These are phyloP conservation scores for Hyaloscypha variabilis DNA, from an alignment of 495 filamentous ascomycete genomes.

Conservation along the genomic window DNA sequence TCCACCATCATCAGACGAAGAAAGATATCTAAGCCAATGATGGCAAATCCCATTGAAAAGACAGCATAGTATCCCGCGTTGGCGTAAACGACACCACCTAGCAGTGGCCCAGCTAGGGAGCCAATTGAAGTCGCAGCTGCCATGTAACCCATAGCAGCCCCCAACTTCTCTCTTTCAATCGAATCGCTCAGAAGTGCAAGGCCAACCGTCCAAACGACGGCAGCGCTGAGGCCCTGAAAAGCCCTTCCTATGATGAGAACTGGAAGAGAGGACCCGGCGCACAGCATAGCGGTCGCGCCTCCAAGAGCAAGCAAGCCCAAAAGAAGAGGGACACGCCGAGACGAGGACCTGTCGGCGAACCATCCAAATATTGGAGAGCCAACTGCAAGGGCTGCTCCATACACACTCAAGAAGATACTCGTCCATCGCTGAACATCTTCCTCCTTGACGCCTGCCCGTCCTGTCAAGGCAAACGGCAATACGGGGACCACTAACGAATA, in stretches of 20 bases:
- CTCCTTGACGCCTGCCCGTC: slow-evolving; percentile 58
- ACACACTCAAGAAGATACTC: slow-evolving; percentile 76
- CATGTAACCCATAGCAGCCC: slow-evolving; percentile 76
- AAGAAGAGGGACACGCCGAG: slow-evolving; percentile 69
- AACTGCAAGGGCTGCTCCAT: slow-evolving; percentile 69
- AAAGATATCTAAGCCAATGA: slow-evolving; percentile 70
- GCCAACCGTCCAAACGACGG: slow-evolving; percentile 79
- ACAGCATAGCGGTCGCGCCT: slow-evolving; percentile 71
- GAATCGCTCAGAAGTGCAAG: slow-evolving; percentile 81
- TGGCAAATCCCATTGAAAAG: slow-evolving; percentile 69
- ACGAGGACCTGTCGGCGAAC: slow-evolving; percentile 62
- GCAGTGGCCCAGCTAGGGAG: slow-evolving; percentile 69
- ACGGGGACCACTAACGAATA: slow-evolving; percentile 46
- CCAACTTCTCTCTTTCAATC: slow-evolving; percentile 62
- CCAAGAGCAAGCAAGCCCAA: slow-evolving; percentile 70
- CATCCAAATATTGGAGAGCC: slow-evolving; percentile 34
- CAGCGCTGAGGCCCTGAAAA: slow-evolving; percentile 75
- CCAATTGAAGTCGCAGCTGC: slow-evolving; percentile 69
- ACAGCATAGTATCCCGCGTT: slow-evolving; percentile 73
- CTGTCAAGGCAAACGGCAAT: slow-evolving; percentile 75
- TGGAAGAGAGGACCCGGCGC: slow-evolving; percentile 65
- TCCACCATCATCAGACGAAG: slow-evolving; percentile 74
- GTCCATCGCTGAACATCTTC: slow-evolving; percentile 71
- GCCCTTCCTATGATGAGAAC: slow-evolving; percentile 69
- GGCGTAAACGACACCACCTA: slow-evolving; percentile 79